Conservation (phyloP, 768 basidiomycete species). For the Lactifluus subvellereus region DNA sequence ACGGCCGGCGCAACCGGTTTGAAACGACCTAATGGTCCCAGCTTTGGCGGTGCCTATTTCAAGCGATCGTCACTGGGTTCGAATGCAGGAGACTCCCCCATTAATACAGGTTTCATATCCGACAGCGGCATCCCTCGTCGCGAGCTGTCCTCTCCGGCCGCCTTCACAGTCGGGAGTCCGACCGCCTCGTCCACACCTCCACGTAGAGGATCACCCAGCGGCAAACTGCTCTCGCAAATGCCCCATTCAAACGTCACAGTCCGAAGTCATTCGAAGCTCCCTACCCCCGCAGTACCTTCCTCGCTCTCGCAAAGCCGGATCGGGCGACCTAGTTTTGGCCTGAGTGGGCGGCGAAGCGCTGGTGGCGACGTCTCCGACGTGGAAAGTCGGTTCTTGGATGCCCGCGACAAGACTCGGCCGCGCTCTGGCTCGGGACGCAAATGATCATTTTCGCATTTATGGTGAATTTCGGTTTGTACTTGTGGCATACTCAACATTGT, state of each 20-base stretch:
- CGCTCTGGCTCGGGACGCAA: slow-evolving; percentile 26
- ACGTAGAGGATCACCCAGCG: slow-evolving; percentile 12
- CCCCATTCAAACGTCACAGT: slow-evolving; percentile 28
- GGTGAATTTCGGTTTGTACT: not conserved
- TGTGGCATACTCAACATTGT: slow-evolving; percentile 5
- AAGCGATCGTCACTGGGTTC: slow-evolving; percentile 60
- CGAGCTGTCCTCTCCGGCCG: not conserved
- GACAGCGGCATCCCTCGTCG: slow-evolving; percentile 19
- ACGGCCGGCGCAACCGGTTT: slow-evolving; percentile 38
- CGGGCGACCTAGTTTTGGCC: slow-evolving; percentile 26
- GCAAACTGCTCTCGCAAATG: slow-evolving; percentile 13
- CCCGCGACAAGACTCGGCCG: slow-evolving; percentile 26
- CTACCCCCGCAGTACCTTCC: slow-evolving; percentile 16
- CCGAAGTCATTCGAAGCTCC: slow-evolving; percentile 26
- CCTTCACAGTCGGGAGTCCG: not conserved
- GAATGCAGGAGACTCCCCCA: slow-evolving; percentile 34
- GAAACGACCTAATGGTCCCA: slow-evolving; percentile 57
- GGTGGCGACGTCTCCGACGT: slow-evolving; percentile 24
- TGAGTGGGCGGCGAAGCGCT: slow-evolving; percentile 27
- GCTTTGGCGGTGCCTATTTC: slow-evolving; percentile 35
- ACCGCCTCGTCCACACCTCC: slow-evolving; percentile 7
- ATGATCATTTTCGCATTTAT: not conserved
- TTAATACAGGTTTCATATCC: slow-evolving; percentile 11
- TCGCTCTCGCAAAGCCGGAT: slow-evolving; percentile 32
- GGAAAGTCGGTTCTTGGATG: slow-evolving; percentile 20